phyloP scores from a whole-genome alignment of 2,329 filamentous ascomycete species.

The Stachybotrys chlorohalonatus region DNA sequence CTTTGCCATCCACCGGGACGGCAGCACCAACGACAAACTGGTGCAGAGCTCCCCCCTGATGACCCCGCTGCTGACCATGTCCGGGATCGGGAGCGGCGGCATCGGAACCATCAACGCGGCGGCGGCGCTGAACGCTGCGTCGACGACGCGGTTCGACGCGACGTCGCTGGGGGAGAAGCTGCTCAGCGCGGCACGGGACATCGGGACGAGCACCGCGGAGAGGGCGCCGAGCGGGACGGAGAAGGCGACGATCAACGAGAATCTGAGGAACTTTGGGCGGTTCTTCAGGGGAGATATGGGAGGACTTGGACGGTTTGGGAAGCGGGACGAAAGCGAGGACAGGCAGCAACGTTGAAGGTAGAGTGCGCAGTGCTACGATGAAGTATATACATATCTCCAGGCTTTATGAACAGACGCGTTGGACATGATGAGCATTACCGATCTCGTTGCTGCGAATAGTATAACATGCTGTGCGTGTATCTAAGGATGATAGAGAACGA shows the following conservation, averaged over 20 bases:
- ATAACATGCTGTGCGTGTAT: no score
- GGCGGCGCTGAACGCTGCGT: conserved; percentile 28
- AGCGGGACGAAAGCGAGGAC: conserved; percentile 38
- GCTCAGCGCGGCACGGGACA: conserved; percentile 79
- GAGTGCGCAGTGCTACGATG: no score
- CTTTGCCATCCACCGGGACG: conserved; percentile 72
- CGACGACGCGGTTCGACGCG: conserved; percentile 62
- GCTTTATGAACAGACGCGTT: no score
- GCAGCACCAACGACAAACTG: conserved; percentile 61
- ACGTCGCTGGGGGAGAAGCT: conserved; percentile 77
- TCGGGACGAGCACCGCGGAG: conserved; percentile 47
- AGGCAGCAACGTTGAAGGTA: conserved; percentile 8
- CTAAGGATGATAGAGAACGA: no score
- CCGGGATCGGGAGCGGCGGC: conserved; percentile 28
- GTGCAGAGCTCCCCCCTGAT: conserved; percentile 62
- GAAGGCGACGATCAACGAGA: conserved; percentile 77
- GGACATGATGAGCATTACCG: no score
- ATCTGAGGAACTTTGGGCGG: conserved; percentile 90
- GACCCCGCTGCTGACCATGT: conserved; percentile 50
- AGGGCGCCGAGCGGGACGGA: conserved; percentile 34
- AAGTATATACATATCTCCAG: no score
- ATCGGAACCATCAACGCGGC: conserved; percentile 31
- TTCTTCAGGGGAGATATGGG: conserved; percentile 89
- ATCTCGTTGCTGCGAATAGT: no score
- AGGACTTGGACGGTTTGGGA: conserved; percentile 66